A percentile compares a stretch with the other conserved stretches of the same genome.
Conservation (phyloP, 257 asterid genomes). For the Solanum appendiculatum region DNA sequence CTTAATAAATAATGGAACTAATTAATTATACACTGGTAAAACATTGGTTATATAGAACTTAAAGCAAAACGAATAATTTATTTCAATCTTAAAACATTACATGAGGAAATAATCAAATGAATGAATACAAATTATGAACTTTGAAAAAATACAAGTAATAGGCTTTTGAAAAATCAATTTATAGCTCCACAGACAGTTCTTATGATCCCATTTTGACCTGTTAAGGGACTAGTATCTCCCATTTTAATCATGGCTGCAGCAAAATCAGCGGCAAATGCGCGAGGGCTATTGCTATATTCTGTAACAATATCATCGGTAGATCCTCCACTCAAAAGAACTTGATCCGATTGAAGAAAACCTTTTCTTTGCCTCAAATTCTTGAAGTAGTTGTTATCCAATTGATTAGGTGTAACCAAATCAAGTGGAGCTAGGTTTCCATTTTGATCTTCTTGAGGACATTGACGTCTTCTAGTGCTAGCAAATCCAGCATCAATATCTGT, state of each 20-base stretch:
- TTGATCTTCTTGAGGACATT: constrained; percentile 8
- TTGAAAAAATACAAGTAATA: no score
- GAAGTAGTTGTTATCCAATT: no score
- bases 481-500: constrained; percentile 27
- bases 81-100: no score
- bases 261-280: not conserved
- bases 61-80: no score
- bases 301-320: not conserved
- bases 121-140: no score
- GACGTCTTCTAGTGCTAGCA: constrained; percentile 12
- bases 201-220: not conserved
- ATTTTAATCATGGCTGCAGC: not conserved
- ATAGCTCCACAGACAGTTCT: not conserved
- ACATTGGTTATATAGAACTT: no score
- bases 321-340: not conserved
- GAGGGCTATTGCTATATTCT: not conserved
- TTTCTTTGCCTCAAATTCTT: no score
- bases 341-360: not conserved
- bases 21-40: not conserved
- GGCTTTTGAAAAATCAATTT: not conserved
- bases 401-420: constrained; percentile 33
- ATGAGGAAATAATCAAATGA: no score
- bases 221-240: not conserved
- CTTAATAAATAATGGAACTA: no score
- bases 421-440: constrained; percentile 27